Evolutionary conservation across 139 green algal species (phyloP).

Genomic region (Ettlia oleoabundans): DNA sequence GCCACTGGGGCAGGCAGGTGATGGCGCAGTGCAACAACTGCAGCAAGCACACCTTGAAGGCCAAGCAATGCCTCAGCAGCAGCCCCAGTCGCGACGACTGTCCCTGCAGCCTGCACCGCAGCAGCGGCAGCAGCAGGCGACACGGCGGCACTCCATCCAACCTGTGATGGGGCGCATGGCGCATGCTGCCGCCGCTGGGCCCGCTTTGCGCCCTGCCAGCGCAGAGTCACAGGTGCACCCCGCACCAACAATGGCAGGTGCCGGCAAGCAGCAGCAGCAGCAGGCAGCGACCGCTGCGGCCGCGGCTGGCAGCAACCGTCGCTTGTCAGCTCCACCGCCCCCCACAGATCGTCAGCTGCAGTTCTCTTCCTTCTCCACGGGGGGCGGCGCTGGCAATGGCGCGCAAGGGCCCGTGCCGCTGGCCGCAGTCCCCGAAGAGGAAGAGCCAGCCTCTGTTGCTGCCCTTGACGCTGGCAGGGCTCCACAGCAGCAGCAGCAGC

Average conservation of each 20-base stretch:
- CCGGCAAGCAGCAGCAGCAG: not conserved
- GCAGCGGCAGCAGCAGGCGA: not conserved
- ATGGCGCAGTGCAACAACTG: not conserved
- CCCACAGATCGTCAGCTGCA: slow-evolving; percentile 13
- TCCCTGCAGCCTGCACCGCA: slow-evolving; percentile 6
- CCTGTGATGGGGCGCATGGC: slow-evolving; percentile 2
- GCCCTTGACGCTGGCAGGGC: not conserved
- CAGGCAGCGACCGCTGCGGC: not conserved
- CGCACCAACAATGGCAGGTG: not conserved
- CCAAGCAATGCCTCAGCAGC: not conserved
- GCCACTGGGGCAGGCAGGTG: not conserved
- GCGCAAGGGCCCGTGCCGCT: not conserved
- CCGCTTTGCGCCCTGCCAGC: slow-evolving; percentile 13
- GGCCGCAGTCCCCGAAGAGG: not conserved
- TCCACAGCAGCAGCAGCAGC: not conserved
- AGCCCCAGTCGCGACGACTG: not conserved
- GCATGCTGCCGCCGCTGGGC: slow-evolving; percentile 13
- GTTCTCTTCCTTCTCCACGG: not conserved
- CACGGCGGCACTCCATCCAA: slow-evolving; percentile 22
- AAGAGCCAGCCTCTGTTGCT: not conserved
- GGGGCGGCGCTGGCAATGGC: too few species aligned
- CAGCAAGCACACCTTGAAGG: not conserved
- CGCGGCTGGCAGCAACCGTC: not conserved
- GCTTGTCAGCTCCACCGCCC: not conserved
- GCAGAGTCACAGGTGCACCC: slow-evolving; percentile 17